Evolutionary conservation across 345 rosid species (phyloP), one percentile per base, ranked within the genome.

Genomic region (Cardamine chenopodiifolia): DNA sequence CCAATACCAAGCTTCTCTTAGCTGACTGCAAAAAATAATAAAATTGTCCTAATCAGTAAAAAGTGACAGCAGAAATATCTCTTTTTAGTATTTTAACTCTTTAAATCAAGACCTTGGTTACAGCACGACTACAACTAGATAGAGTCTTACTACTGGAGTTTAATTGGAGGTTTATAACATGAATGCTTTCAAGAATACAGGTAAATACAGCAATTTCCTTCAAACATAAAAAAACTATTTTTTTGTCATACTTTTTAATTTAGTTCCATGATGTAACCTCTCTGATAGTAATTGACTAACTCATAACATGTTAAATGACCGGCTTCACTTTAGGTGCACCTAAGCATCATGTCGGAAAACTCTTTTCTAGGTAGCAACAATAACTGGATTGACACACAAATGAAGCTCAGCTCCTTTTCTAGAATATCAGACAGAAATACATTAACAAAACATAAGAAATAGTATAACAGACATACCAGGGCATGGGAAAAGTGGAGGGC

Each of bases 401-500:
- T 72, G 31, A 47, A 34, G 10, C 17, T 61, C 12, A 18, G 25
- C 28, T 34, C 34, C n/a, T n/a, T n/a, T n/a, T n/a, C n/a, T 47
- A 52, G 26, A 31, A 13, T 35, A 49, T 14, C 39, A 13, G 54
- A 59, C 13, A 23, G 26, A 57, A 23, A 35, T 77, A 37, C 17
- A 56, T 18, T 61, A 25, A 56, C 17, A 17, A 54, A 26, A 37
- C 44, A 53, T 39, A 55, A 31, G 58, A 4, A 31, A 53, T 17
- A 3, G 60, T 35, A 28, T 25, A 45, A 62, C 31, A 63, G 64
- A 31, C 90, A 71, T 84, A 95, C 99, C 98, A 92, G 76, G 81
- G 81, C 93, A 77, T 95, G 94, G 7, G 97, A 83, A 86, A 95
- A 95, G 85, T 95, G 98, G 77, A 90, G 84, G 66, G 89, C 90